A percentile compares a stretch with the other conserved stretches of the same genome.
Evolutionary conservation across 345 rosid species (phyloP).

Genomic region (Melastoma malabathricum): DNA sequence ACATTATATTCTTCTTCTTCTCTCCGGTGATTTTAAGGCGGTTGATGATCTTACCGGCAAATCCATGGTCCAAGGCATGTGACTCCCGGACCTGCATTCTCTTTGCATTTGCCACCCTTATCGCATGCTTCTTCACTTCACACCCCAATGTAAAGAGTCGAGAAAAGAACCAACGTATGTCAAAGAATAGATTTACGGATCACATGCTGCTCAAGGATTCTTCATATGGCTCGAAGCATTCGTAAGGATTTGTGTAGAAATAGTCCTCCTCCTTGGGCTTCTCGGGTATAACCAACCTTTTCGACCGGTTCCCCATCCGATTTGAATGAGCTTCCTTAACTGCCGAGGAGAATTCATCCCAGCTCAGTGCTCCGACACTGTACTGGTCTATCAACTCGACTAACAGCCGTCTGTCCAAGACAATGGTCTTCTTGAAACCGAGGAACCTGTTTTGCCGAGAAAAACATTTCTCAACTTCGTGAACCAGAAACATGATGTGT

Average conservation of each 20-base stretch:
- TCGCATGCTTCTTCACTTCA: too few relatives aligned
- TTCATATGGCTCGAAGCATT: constrained; percentile 38
- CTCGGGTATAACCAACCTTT: constrained; percentile 54
- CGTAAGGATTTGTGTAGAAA: constrained; percentile 90
- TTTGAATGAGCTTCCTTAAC: constrained; percentile 61
- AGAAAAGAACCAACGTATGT: constrained; percentile 6
- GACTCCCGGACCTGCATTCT: too few relatives aligned
- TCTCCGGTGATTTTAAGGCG: too few relatives aligned
- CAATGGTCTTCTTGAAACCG: constrained; percentile 78
- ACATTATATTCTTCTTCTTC: too few relatives aligned
- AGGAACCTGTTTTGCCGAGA: constrained; percentile 36
- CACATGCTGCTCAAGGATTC: constrained; percentile 24
- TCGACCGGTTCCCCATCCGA: constrained; percentile 59
- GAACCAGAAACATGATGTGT: constrained; percentile 8
- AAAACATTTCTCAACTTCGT: constrained; percentile 20
- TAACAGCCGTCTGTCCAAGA: constrained; percentile 61
- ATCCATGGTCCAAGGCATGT: too few relatives aligned
- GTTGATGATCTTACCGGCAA: too few relatives aligned
- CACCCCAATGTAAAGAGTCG: too few relatives aligned
- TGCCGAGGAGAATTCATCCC: constrained; percentile 70
- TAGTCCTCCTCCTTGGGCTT: constrained; percentile 90
- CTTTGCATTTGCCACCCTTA: too few relatives aligned
- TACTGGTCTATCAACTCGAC: constrained; percentile 74
- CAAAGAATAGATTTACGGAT: constrained; percentile 11
- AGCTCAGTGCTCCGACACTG: constrained; percentile 39